Conservation (phyloP, 1,284 basidiomycete species). For the Ustilago esculenta region DNA sequence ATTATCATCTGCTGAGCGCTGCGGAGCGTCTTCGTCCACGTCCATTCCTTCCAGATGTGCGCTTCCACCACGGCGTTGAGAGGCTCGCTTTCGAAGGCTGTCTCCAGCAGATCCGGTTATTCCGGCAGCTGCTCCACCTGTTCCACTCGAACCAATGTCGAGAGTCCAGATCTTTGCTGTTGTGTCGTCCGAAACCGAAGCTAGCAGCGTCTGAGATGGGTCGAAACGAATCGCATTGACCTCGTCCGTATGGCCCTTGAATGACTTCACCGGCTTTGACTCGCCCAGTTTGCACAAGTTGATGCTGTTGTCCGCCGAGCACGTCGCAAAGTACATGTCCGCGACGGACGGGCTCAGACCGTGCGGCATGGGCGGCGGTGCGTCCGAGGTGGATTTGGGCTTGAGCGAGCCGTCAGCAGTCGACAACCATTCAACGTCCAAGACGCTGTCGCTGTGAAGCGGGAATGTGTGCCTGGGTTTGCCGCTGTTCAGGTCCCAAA, state of each 20-base stretch:
- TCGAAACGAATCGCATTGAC: slow-evolving; percentile 66
- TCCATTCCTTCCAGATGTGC: slow-evolving; percentile 53
- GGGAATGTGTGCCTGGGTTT: slow-evolving; percentile 64
- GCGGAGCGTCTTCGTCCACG: slow-evolving; percentile 36
- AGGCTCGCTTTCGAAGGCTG: slow-evolving; percentile 36
- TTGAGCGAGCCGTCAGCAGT: slow-evolving; percentile 45
- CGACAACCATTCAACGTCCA: slow-evolving; percentile 66
- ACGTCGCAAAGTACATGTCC: slow-evolving; percentile 63
- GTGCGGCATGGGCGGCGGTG: slow-evolving; percentile 47
- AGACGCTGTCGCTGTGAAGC: slow-evolving; percentile 61
- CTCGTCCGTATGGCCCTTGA: slow-evolving; percentile 64
- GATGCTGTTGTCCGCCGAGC: slow-evolving; percentile 65
- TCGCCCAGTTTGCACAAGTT: slow-evolving; percentile 63
- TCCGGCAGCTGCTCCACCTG: slow-evolving; percentile 11
- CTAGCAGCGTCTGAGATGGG: slow-evolving; percentile 63
- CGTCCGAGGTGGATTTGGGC: slow-evolving; percentile 28
- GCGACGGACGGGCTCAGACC: slow-evolving; percentile 48
- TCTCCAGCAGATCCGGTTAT: slow-evolving; percentile 19
- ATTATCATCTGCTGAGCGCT: slow-evolving; percentile 31
- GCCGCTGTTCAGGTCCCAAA: slow-evolving; percentile 66
- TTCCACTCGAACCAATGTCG: slow-evolving; percentile 32
- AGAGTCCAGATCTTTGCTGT: slow-evolving; percentile 63
- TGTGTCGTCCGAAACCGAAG: slow-evolving; percentile 63
- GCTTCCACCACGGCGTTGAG: slow-evolving; percentile 50
- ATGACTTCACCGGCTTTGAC: slow-evolving; percentile 59